Base-by-base conservation (phyloP, 805 yeast genomes). In the Candida mattraensis region DNA sequence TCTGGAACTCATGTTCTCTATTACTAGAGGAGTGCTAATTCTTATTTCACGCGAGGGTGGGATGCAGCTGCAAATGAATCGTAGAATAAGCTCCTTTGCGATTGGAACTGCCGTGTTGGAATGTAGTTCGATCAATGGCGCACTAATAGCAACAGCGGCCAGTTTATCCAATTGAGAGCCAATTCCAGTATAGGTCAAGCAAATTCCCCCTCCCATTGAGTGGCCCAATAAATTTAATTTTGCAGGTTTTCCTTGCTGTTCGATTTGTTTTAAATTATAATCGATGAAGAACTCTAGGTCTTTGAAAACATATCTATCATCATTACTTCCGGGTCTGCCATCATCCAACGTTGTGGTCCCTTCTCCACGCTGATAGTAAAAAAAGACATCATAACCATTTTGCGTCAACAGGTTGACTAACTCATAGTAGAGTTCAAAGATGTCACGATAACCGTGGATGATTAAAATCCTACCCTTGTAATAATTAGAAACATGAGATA, bases 121-220 rank as follows among this genome's bases (percentile, higher is more conserved):
- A 51, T 80, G 80, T 35, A 81, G 57, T 7, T 53, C 39, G 24
- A 84, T 65, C 42, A 80, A 67, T 2, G 95, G 94, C 1, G 79
- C 87, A 21, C 72, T 62, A 0, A 66, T 71, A 24, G 71, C 58
- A 28, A 74, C 67, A 0, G 76, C 76, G 21, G 64, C 60, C 17
- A 84, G 40, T 13, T 66, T 48, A 18, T 70, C 67, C 28, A 60
- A 66, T 50, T 69, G 60, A 40, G 64, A 71, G 3, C 89, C 89
- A 20, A 54, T 52, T 23, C 76, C 67, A 3, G 75, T 78, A 54
- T 84, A 83, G 56, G 79, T 80, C 39, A 84, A 61, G 0, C 64
- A 65, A 33, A 84, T 76, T 0, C 83, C 89, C 14, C 91, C 91
- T 33, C 95, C 95, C 89, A 85, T 83, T 7, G 88, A 83, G 46